A percentile compares a stretch with the other conserved stretches of the same genome.
phyloP scores from a whole-genome alignment of 306 rosid species.

The Pachyrhizus erosus region DNA sequence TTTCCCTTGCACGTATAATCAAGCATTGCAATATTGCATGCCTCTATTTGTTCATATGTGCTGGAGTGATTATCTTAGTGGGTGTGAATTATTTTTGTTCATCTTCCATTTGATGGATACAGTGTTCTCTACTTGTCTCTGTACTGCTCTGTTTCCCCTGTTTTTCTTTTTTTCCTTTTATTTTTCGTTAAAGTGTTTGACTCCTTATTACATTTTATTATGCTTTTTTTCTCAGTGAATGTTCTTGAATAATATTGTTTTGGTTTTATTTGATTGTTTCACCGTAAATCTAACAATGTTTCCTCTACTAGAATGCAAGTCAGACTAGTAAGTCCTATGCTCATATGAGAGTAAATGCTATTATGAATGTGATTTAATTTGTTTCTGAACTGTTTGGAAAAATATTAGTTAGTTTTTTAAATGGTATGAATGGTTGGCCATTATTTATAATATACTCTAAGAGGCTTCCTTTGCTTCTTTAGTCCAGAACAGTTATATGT shows the following conservation, averaged over 20 bases:
- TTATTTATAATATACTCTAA: too few relatives aligned
- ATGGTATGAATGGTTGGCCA: too few relatives aligned
- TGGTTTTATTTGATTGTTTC: not conserved
- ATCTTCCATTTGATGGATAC: not conserved
- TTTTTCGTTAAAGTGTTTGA: not conserved
- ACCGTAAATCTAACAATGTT: not conserved
- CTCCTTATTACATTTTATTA: not conserved
- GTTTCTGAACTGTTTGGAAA: not conserved
- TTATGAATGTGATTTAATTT: not conserved
- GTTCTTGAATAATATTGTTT: not conserved
- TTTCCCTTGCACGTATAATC: not conserved
- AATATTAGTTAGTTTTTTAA: too few relatives aligned
- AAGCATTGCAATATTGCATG: not conserved
- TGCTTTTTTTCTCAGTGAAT: not conserved
- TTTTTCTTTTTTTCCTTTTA: not conserved
- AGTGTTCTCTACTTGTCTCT: not conserved
- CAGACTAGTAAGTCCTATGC: too few relatives aligned
- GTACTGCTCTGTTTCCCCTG: not conserved
- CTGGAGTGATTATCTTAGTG: not conserved
- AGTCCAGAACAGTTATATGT: too few relatives aligned
- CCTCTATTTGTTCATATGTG: not conserved
- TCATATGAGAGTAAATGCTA: not conserved
- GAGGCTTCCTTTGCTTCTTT: too few relatives aligned
- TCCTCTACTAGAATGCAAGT: not conserved
- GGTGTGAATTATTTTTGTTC: constrained; percentile 9